Evolutionary conservation across 139 green algal genomes (phyloP).

Genomic region (Ettlia oleoabundans): DNA sequence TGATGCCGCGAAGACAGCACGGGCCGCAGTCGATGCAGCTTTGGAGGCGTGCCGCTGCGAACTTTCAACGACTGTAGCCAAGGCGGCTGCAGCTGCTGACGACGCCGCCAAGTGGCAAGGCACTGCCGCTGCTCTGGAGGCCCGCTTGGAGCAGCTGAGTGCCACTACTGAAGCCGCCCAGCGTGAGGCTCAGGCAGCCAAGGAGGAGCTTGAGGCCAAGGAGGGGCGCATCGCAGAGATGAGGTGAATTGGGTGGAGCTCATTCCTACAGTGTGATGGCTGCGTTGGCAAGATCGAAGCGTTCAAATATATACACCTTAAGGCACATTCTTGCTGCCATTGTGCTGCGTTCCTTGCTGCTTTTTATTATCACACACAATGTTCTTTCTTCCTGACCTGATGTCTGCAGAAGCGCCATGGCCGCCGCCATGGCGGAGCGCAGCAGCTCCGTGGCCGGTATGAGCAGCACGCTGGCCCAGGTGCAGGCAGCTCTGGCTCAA

Average conservation of each 20-base stretch:
- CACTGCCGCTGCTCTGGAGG: constrained; percentile 1
- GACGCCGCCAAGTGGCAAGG: constrained; percentile 35
- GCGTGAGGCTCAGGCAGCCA: background rate
- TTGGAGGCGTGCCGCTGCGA: constrained; percentile 28
- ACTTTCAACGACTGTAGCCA: constrained; percentile 10
- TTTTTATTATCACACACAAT: background rate
- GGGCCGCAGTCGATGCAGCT: background rate
- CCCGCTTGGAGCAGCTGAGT: background rate
- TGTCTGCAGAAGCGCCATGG: constrained; percentile 27
- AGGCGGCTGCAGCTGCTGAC: constrained; percentile 11
- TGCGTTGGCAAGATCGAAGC: no score
- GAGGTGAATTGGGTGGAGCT: background rate
- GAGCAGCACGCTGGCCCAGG: background rate
- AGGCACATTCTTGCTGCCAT: no score
- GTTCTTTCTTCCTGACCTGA: background rate
- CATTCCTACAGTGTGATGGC: no score
- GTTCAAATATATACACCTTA: no score
- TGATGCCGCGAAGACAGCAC: background rate
- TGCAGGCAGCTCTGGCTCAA: background rate
- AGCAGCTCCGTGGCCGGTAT: background rate
- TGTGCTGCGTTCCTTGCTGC: no score
- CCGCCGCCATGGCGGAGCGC: constrained; percentile 9
- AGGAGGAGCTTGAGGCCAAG: constrained; percentile 1
- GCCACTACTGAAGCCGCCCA: background rate
- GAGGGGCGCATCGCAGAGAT: constrained; percentile 29